Evolutionary conservation across 1,284 basidiomycete genomes (phyloP), one percentile per base, ranked within the genome.

Genomic region (Cryptococcus hybrid): DNA sequence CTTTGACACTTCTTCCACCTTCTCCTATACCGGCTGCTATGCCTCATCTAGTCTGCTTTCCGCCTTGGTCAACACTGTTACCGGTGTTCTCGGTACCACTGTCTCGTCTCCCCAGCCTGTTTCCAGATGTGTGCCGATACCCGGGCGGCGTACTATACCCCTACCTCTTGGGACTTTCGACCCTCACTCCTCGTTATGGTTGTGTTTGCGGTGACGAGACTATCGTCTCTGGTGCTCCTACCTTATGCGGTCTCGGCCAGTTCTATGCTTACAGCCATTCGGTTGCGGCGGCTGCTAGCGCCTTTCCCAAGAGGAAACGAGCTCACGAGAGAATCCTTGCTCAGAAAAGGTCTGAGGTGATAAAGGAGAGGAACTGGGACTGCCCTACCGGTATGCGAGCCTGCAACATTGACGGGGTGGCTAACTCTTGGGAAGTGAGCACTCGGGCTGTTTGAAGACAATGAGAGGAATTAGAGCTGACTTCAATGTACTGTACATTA

Each of bases 351-450:
- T 30, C 35, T 3, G 30, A 57, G 18, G 40, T 52, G 13, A 37
- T 46, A 13, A 42, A 11, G 47, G 47, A 51, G 36, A 44, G 56
- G 30, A 55, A 52, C 9, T 58, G 51, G 37, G 51, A 55, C 37
- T 61, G 59, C 44, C 59, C 59, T 13, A 46, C 38, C 7, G 47
- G 42, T 13, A 61, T 61, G 59, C 47, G 9, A 13, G 51, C 56
- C 7, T 61, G 59, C 24, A 53, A 49, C 24, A 44, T 61, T 7
- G 43, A 47, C 24, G 59, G 59, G 15, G 56, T 52, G 3, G 36
- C 37, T 13, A 54, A 55, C 34, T 40, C 59, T n/a, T 61, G 59
- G 59, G 59, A 61, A 45, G 55, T 56, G 12, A 47, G 55, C 51
- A 8, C 6, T 52, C 6, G 48, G 36, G 15, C 35, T 38, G 12